phyloP scores from a whole-genome alignment of 768 basidiomycete genomes.

The Chalciporus sphaerocephalus region DNA sequence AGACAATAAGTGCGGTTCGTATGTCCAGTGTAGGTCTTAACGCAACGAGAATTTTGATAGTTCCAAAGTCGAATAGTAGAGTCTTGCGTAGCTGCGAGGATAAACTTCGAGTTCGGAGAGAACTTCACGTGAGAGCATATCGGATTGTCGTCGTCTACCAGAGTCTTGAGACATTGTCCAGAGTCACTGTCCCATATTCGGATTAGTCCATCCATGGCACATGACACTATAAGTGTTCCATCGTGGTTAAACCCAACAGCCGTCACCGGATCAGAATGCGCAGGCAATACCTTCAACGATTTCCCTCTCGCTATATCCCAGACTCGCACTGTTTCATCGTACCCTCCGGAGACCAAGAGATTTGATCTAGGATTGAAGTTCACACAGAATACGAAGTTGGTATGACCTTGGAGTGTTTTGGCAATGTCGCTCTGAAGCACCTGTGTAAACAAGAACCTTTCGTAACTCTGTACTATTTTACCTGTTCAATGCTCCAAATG shows the following conservation, averaged over 20 bases:
- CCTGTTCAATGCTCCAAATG: slow-evolving; percentile 76
- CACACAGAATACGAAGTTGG: slow-evolving; percentile 91
- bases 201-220: slow-evolving; percentile 95
- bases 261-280: slow-evolving; percentile 96
- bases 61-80: slow-evolving; percentile 95
- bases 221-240: slow-evolving; percentile 90
- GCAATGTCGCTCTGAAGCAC: slow-evolving; percentile 48
- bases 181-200: slow-evolving; percentile 98
- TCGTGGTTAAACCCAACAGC: slow-evolving; percentile 92
- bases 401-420: slow-evolving; percentile 77
- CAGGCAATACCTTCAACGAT: slow-evolving; percentile 83
- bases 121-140: slow-evolving; percentile 88
- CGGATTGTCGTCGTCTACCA: slow-evolving; percentile 95
- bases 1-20: slow-evolving; percentile 82
- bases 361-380: slow-evolving; percentile 90
- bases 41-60: slow-evolving; percentile 82
- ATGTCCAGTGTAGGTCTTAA: slow-evolving; percentile 91
- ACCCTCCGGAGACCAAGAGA: slow-evolving; percentile 87
- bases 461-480: slow-evolving; percentile 25
- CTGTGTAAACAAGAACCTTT: neutral
- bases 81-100: slow-evolving; percentile 90
- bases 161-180: slow-evolving; percentile 94
- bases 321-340: slow-evolving; percentile 93
- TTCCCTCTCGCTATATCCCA: slow-evolving; percentile 93
- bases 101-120: slow-evolving; percentile 87